Percentiles rank a stretch among this genome's conserved stretches.
phyloP scores from a whole-genome alignment of 768 basidiomycete genomes.

The Mycena chlorophos region DNA sequence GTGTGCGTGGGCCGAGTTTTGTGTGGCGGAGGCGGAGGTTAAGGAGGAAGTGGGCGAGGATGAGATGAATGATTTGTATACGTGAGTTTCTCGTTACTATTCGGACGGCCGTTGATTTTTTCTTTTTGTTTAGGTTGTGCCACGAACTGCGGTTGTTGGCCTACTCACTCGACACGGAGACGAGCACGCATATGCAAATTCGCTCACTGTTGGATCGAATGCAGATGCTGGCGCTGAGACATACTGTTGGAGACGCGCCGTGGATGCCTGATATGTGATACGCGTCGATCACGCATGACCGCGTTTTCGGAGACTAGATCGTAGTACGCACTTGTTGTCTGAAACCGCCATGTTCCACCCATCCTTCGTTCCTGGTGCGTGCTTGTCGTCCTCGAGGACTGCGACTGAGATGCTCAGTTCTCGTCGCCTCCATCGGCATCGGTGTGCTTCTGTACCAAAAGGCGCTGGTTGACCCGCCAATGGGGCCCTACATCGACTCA shows the following conservation, averaged over 20 bases:
- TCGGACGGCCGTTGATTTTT: not conserved
- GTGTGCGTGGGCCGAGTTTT: constrained; percentile 4
- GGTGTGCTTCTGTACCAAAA: constrained; percentile 7
- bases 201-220: not conserved
- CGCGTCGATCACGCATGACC: too few relatives aligned
- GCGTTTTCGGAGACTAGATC: too few relatives aligned
- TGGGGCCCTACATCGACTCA: constrained; percentile 1
- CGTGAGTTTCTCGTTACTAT: not conserved
- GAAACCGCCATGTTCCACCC: not conserved
- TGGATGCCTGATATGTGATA: too few relatives aligned
- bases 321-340: too few relatives aligned
- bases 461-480: constrained; percentile 7
- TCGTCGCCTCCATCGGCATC: not conserved
- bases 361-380: not conserved
- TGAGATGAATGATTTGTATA: not conserved
- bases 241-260: too few relatives aligned
- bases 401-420: constrained; percentile 1
- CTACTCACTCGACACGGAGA: not conserved
- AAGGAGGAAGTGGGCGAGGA: not conserved
- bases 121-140: not conserved
- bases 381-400: not conserved
- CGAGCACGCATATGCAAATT: not conserved
- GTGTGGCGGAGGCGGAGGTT: not conserved
- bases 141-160: not conserved
- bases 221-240: too few relatives aligned